Evolutionary conservation across 2,329 filamentous ascomycete genomes (phyloP).

Genomic region (Curvularia eragrostidis): DNA sequence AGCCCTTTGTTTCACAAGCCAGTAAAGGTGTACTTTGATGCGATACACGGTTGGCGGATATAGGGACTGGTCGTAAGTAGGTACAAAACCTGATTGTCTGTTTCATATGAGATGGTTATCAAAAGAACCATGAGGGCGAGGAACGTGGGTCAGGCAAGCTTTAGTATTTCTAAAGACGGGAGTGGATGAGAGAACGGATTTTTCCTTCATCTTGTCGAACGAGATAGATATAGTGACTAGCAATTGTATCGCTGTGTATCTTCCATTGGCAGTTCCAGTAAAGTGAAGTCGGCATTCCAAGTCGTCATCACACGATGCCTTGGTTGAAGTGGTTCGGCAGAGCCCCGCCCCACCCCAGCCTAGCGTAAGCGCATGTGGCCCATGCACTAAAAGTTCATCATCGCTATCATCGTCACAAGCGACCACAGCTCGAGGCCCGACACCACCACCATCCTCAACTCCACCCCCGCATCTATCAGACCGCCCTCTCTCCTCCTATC

Average conservation of each 20-base stretch:
- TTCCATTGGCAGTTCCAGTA: neutral
- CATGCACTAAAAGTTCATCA: constrained; percentile 24
- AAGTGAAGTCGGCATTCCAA: neutral
- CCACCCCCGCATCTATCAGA: constrained; percentile 6
- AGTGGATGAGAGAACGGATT: neutral
- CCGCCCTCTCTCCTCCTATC: neutral
- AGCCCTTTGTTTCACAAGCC: no score
- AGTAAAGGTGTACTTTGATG: no score
- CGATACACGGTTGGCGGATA: no score
- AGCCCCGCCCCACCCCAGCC: constrained; percentile 5
- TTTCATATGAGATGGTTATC: no score
- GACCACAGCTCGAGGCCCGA: constrained; percentile 11
- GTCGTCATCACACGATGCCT: neutral
- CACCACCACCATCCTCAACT: constrained; percentile 11
- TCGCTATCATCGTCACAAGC: constrained; percentile 17
- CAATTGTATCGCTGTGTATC: neutral
- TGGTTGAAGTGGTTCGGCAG: constrained; percentile 2
- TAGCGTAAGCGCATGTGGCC: constrained; percentile 6
- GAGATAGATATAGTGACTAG: neutral
- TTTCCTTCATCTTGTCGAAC: neutral
- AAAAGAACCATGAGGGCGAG: no score
- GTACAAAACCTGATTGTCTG: no score
- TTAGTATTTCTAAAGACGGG: neutral
- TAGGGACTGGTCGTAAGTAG: no score
- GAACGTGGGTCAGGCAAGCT: neutral